A percentile compares a stretch with the other conserved stretches of the same genome.
Conservation (phyloP, 805 yeast species). For the Metschnikowia henanensis region DNA sequence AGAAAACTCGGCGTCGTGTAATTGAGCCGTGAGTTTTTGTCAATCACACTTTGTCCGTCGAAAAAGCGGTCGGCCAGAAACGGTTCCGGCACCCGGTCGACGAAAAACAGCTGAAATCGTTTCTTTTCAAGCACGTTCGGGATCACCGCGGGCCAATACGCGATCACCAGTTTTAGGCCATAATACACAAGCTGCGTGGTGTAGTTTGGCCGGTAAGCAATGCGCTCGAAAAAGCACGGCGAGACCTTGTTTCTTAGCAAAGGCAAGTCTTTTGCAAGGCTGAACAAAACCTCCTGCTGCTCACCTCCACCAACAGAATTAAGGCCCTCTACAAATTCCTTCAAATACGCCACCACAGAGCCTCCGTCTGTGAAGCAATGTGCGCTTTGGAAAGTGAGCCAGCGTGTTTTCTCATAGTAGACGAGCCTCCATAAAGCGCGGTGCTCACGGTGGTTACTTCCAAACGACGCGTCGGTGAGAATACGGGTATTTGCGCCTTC, state of each 20-base stretch:
- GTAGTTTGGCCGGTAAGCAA: conserved; percentile 5
- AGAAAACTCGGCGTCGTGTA: conserved; percentile 1
- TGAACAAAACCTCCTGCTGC: conserved; percentile 2
- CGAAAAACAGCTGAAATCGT: conserved; percentile 10
- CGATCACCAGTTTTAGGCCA: conserved; percentile 2
- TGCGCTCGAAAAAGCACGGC: conserved; percentile 3
- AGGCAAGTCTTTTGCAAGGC: conserved; percentile 8
- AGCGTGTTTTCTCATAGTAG: conserved; percentile 5
- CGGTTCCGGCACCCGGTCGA: conserved; percentile 6
- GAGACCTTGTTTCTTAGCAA: conserved; percentile 8
- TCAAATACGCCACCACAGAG: conserved; percentile 10
- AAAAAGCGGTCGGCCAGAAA: conserved; percentile 7
- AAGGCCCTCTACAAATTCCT: conserved; percentile 11
- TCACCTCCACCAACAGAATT: neutral
- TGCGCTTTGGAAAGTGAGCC: conserved; percentile 12
- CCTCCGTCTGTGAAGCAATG: conserved; percentile 14
- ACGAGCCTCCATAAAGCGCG: conserved; percentile 10
- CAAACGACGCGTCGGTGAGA: conserved; percentile 1
- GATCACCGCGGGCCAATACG: conserved; percentile 8
- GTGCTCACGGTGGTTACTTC: neutral
- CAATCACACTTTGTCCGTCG: conserved; percentile 5
- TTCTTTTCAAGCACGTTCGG: conserved; percentile 10
- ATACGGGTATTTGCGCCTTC: neutral
- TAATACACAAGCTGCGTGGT: conserved; percentile 1
- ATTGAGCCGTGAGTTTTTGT: conserved; percentile 8